Conservation (phyloP, 202 grass and related monocot species). For the Zizania palustris region DNA sequence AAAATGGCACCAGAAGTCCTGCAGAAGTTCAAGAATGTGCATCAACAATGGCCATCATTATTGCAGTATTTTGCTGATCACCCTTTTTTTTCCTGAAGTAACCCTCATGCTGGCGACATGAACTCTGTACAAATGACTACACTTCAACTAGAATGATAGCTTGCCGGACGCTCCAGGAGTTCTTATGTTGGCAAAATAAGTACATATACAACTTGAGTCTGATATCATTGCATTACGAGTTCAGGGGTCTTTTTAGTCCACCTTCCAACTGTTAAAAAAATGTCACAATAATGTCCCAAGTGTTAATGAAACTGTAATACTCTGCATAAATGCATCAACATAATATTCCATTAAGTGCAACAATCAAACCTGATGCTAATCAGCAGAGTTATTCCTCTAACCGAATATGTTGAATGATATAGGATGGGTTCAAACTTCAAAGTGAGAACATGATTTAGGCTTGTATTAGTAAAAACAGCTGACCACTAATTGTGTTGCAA, state of each 20-base stretch:
- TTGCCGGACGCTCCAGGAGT: neutral
- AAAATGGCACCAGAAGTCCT: slow-evolving; percentile 29
- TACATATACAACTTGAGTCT: neutral
- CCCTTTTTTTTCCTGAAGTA: slow-evolving; percentile 4
- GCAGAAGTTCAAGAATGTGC: slow-evolving; percentile 28
- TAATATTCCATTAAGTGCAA: no score
- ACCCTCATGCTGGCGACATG: neutral
- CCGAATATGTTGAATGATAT: no score
- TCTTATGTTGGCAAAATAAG: slow-evolving; percentile 17
- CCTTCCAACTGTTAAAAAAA: no score
- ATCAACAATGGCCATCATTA: neutral
- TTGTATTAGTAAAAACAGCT: no score
- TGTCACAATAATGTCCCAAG: no score
- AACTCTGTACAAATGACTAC: slow-evolving; percentile 49
- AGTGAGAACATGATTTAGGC: no score
- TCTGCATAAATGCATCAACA: no score
- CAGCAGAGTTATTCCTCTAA: no score
- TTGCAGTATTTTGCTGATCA: slow-evolving; percentile 15
- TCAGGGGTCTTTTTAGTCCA: neutral
- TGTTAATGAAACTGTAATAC: no score
- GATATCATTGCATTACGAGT: neutral
- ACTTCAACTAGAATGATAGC: slow-evolving; percentile 25
- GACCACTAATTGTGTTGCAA: no score
- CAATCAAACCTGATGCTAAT: no score
- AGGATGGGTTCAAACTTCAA: no score